Conservation (phyloP, 164 flowering plant species). For the Annona squamosa region DNA sequence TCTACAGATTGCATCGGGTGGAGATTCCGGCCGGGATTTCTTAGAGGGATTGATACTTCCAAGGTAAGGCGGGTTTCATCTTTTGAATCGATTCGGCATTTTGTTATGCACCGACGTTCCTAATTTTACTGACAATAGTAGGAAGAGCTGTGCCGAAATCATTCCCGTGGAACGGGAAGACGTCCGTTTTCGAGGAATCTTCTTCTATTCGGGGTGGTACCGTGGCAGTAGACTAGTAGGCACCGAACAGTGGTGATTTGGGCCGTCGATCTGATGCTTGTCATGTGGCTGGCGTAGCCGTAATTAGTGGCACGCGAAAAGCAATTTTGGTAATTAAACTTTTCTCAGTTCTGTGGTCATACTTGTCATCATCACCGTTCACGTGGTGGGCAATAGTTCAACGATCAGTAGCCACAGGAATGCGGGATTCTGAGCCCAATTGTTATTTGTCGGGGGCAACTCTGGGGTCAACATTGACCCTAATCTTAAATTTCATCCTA, state of each 20-base stretch:
- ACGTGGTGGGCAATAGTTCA: no score
- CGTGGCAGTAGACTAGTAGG: background rate
- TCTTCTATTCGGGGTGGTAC: background rate
- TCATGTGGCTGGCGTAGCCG: background rate
- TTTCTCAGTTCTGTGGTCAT: no score
- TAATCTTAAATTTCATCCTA: no score
- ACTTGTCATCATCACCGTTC: no score
- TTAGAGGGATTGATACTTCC: conserved; percentile 36
- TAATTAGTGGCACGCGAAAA: no score
- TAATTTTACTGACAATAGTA: background rate
- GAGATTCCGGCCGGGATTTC: conserved; percentile 24
- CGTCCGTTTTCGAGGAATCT: background rate
- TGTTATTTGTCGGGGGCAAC: no score
- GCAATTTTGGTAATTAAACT: no score
- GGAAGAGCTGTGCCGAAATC: background rate
- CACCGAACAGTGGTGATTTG: background rate
- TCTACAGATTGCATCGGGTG: conserved; percentile 41
- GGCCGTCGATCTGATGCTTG: background rate
- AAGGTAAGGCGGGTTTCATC: conserved; percentile 25
- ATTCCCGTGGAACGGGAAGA: background rate
- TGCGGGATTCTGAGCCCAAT: no score
- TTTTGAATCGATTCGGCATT: background rate
- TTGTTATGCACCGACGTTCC: background rate
- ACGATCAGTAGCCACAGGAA: no score
- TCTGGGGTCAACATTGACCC: no score